A percentile compares a stretch with the other conserved stretches of the same genome.
Evolutionary conservation across 768 basidiomycete genomes (phyloP).

Genomic region (Rickenella mellea): DNA sequence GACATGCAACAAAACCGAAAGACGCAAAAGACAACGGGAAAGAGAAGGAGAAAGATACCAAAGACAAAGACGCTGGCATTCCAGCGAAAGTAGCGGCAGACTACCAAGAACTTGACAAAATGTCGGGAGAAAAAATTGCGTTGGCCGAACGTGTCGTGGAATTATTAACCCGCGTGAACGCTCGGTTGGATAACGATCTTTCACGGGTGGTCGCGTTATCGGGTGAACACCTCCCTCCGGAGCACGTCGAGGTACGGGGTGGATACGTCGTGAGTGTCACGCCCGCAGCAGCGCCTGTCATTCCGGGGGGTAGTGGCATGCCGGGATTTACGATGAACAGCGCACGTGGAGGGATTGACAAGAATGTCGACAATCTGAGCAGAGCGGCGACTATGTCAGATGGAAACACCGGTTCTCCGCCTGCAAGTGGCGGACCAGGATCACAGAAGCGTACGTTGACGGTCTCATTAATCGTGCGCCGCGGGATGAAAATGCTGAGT

Average conservation of each 20-base stretch:
- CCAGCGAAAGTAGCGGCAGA: slow-evolving; percentile 22
- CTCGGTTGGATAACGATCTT: slow-evolving; percentile 36
- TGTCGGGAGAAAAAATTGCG: slow-evolving; percentile 33
- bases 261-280: background rate
- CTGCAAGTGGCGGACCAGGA: background rate
- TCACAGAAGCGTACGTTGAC: background rate
- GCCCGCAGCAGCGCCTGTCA: background rate
- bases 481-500: background rate
- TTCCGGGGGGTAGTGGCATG: background rate
- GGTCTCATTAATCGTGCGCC: background rate
- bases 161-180: slow-evolving; percentile 40
- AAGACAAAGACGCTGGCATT: slow-evolving; percentile 25
- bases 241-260: background rate
- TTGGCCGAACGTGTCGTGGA: slow-evolving; percentile 29
- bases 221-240: slow-evolving; percentile 22
- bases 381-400: no score
- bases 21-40: background rate
- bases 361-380: background rate
- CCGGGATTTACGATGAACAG: background rate
- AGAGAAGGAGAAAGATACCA: slow-evolving; percentile 1
- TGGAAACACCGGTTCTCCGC: no score
- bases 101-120: slow-evolving; percentile 24
- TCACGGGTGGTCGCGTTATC: slow-evolving; percentile 32
- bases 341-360: background rate
- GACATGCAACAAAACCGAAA: slow-evolving; percentile 25